Conservation (phyloP, 2,329 filamentous ascomycete genomes). For the Alternaria viburni region DNA sequence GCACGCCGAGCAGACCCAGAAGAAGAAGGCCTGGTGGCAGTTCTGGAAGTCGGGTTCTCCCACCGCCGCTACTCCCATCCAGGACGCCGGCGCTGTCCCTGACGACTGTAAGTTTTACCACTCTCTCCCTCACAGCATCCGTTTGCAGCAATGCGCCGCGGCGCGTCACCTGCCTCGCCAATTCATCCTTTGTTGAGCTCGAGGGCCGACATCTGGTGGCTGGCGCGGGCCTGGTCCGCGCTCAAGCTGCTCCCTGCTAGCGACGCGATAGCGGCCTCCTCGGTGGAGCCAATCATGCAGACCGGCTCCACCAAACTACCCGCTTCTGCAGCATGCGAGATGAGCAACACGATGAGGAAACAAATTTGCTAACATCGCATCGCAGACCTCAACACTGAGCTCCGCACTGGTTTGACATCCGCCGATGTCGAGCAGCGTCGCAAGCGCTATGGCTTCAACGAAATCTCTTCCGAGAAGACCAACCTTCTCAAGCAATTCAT, state of each 20-base stretch:
- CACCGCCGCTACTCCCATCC: constrained; percentile 33
- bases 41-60: constrained; percentile 58
- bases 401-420: constrained; percentile 66
- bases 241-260: constrained; percentile 20
- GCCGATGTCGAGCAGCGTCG: constrained; percentile 68
- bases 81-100: constrained; percentile 56
- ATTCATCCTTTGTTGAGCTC: constrained; percentile 14
- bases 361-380: constrained; percentile 47
- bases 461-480: constrained; percentile 75
- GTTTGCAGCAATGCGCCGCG: background rate
- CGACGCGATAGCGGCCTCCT: constrained; percentile 15
- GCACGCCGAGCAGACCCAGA: constrained; percentile 53
- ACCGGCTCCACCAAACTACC: constrained; percentile 23
- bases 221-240: constrained; percentile 17
- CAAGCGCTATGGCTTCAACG: constrained; percentile 73
- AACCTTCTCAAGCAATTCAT: constrained; percentile 78
- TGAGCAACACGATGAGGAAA: constrained; percentile 4
- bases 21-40: constrained; percentile 63
- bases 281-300: constrained; percentile 28
- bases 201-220: constrained; percentile 13
- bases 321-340: constrained; percentile 13
- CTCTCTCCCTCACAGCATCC: background rate
- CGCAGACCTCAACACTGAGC: constrained; percentile 66
- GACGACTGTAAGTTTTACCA: constrained; percentile 55
- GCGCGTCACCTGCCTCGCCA: background rate